A percentile compares a stretch with the other conserved stretches of the same genome.
phyloP scores from a whole-genome alignment of 2,329 filamentous ascomycete species.

The Arthrobotrys pseudoclavata region DNA sequence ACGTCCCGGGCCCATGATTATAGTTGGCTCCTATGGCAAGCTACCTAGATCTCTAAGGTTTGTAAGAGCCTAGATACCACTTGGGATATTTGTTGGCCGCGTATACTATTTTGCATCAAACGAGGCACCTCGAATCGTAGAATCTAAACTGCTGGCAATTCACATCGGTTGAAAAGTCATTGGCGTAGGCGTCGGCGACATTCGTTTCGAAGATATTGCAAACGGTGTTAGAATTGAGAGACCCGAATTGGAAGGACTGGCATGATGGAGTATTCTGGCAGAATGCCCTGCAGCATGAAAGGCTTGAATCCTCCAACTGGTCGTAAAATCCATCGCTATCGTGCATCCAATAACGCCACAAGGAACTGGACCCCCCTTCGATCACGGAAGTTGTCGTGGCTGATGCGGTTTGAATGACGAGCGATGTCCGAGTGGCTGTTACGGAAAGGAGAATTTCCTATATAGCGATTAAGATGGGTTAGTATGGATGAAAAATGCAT shows the following conservation, averaged over 20 bases:
- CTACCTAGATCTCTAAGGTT: too few relatives aligned
- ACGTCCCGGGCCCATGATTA: too few relatives aligned
- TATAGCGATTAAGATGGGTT: neutral
- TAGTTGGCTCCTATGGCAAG: too few relatives aligned
- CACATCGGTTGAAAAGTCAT: constrained; percentile 8
- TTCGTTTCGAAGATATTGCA: constrained; percentile 29
- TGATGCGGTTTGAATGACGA: constrained; percentile 10
- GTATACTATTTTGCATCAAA: neutral
- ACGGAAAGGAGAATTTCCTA: neutral
- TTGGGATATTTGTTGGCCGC: too few relatives aligned
- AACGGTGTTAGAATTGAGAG: neutral
- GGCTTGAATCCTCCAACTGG: neutral
- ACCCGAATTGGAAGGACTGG: constrained; percentile 25
- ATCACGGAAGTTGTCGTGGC: constrained; percentile 24
- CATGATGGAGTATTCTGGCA: constrained; percentile 12
- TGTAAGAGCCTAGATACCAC: too few relatives aligned
- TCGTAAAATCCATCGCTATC: constrained; percentile 25
- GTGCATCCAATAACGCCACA: constrained; percentile 23
- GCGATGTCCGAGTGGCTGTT: constrained; percentile 12
- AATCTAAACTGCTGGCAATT: constrained; percentile 25
- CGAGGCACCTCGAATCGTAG: constrained; percentile 25
- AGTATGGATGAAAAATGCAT: neutral
- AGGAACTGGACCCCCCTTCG: neutral
- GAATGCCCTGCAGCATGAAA: constrained; percentile 15
- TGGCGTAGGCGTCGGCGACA: constrained; percentile 25